Evolutionary conservation across 345 rosid genomes (phyloP), one percentile per base, ranked within the genome.

Genomic region (Linum usitatissimum): DNA sequence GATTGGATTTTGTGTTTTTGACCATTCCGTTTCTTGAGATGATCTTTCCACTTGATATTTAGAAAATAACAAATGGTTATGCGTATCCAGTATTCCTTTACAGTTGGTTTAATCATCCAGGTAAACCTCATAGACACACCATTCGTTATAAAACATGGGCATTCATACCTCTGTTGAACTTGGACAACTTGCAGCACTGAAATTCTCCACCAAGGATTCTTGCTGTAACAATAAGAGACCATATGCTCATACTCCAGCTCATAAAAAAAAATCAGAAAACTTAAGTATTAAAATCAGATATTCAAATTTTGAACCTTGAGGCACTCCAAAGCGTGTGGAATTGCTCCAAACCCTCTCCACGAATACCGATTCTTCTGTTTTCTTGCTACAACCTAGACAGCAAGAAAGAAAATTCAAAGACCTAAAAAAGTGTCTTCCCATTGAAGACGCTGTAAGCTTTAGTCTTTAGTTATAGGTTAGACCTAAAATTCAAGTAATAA

Each of bases 301-400:
- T 15, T 45, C 0, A 45, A 45, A 45, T 7, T 10, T 7, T 45
- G 51, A 51, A 81, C 94, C 80, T 73, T 86, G 0, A 90, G 85
- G 61, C 53, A 66, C 64, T 66, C 64, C n/a, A 90, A 76, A 62
- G 83, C 77, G 68, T 55, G 71, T 40, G 95, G 97, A 73, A 86
- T 83, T 60, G 71, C 84, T 68, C 61, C 84, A 68, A 81, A 85
- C 18, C 97, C 97, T 64, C 69, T 83, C 97, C 97, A 85, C 6
- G 76, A 79, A 71, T 85, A 90, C 67, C 77, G 89, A 39, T 85
- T 90, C 82, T 83, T 85, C 38, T 85, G 95, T 62, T 75, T 82
- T 69, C 86, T 86, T 15, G 81, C 72, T 23, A 90, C 97, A 64
- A 90, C 79, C 95, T 90, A 69, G 49, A 68, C 15, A 64, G 57